Base-by-base conservation (phyloP, 192 early-diverging fungal genomes). In the Coemansia nantahalensis region DNA sequence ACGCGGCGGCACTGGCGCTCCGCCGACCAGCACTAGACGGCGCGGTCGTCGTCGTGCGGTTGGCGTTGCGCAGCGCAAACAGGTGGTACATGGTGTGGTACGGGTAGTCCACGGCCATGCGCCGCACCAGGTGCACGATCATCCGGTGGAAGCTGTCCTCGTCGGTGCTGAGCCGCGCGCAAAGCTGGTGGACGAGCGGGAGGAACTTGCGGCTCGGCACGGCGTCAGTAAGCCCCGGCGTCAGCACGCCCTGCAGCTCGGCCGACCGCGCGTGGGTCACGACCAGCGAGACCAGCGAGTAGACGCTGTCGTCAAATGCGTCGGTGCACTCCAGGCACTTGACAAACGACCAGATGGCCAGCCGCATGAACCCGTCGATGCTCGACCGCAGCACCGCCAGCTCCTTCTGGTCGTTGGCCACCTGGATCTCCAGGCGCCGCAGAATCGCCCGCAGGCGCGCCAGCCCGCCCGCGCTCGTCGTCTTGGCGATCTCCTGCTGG, bases 21-120 rank as follows among this genome's bases (percentile, higher is more conserved):
- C 39, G 54, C 11, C 45, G 40, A 36, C n/a, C n/a, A n/a, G 12
- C 7, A 31, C 45, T 50, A 21, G 53, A 19, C 26, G 26, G 7
- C 26, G 26, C 26, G 8, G 44, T 24, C 5, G 52, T 13, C 39
- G 57, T 41, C 1, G 55, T 64, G 46, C 68, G 60, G 41, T 67
- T 62, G 52, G 68, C 68, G 38, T 72, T 78, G 21, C 65, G 41
- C 54, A 78, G 53, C 5, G 76, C 68, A 56, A 78, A 72, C 56
- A 78, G 17, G 3, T 62, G 59, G 36, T 58, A 59, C 48, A 72
- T 43, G 11, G 50, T 61, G 19, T 78, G 76, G 38, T 64, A 67
- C 35, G 76, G 76, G 16, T 68, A 72, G 15, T 72, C 68, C 14
- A 60, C 44, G 17, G 61, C 52, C 68, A 78, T 72, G 0, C 66